These are phyloP conservation scores for Arthrobotrys sphaeroides DNA, from an alignment of 2,329 filamentous ascomycete species.

Conservation along the genomic window DNA sequence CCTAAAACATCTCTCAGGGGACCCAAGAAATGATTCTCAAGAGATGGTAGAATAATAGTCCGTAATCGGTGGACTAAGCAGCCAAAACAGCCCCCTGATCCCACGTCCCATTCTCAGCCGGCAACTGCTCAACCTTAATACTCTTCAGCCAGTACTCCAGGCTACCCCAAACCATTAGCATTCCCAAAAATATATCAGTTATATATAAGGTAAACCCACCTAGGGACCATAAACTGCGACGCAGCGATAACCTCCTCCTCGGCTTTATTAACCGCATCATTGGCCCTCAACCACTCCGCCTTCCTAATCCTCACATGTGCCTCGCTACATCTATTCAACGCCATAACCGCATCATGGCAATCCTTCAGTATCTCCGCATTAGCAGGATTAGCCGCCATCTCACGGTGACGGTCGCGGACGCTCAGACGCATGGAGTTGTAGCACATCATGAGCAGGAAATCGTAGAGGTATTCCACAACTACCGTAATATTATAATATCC, in stretches of 20 bases:
- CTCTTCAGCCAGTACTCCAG: not conserved
- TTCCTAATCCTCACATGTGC: not conserved
- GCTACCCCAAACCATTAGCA: not conserved
- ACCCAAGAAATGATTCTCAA: no score
- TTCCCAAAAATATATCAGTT: not conserved
- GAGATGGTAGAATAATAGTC: not conserved
- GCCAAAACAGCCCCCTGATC: not conserved
- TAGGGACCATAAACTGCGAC: not conserved
- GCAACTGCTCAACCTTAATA: not conserved
- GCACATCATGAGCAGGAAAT: not conserved
- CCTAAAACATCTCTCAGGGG: no score
- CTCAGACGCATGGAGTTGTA: not conserved
- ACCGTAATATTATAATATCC: no score
- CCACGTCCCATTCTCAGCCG: not conserved
- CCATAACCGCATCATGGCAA: not conserved
- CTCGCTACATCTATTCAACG: not conserved
- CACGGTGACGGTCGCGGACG: not conserved
- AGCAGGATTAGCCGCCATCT: not conserved
- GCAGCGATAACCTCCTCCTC: not conserved
- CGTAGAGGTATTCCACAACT: not conserved
- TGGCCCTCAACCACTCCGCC: not conserved
- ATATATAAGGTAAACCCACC: no score
- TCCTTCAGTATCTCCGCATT: not conserved
- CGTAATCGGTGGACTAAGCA: not conserved
- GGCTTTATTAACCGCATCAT: not conserved